These are phyloP conservation scores for Neohortaea acidophila DNA, from an alignment of 495 filamentous ascomycete species.

Conservation along the genomic window DNA sequence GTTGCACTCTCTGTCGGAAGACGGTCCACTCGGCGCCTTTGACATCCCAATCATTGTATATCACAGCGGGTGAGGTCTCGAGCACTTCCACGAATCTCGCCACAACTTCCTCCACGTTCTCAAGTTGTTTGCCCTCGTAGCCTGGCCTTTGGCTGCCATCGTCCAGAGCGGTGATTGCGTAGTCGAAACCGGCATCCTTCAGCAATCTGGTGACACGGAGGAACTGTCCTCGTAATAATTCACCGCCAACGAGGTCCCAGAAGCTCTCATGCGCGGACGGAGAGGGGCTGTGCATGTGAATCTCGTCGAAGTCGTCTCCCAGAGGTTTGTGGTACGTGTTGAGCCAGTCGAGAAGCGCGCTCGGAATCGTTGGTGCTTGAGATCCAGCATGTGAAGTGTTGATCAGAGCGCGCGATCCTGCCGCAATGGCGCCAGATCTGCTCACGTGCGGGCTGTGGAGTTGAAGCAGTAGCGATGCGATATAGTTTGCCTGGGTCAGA, in stretches of 20 bases:
- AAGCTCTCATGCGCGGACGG: conserved; percentile 57
- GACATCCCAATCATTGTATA: conserved; percentile 57
- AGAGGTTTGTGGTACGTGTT: conserved; percentile 51
- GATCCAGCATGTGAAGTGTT: conserved; percentile 13
- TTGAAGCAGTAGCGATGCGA: conserved; percentile 54
- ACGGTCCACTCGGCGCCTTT: conserved; percentile 58
- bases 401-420: conserved; percentile 19
- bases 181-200: conserved; percentile 55
- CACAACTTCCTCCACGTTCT: conserved; percentile 54
- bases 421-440: conserved; percentile 23
- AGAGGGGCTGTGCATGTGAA: conserved; percentile 48
- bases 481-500: conserved; percentile 56
- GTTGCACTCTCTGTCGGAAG: conserved; percentile 54
- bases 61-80: conserved; percentile 51
- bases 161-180: conserved; percentile 43
- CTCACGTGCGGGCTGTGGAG: conserved; percentile 50
- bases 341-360: conserved; percentile 65
- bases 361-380: conserved; percentile 60
- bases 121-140: conserved; percentile 54
- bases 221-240: conserved; percentile 57
- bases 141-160: conserved; percentile 44
- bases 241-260: conserved; percentile 60
- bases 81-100: conserved; percentile 49
- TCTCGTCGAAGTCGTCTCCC: conserved; percentile 39
- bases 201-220: conserved; percentile 45